Evolutionary conservation across 192 early-diverging fungal species (phyloP).

Genomic region (Gamsiella multidivaricata): DNA sequence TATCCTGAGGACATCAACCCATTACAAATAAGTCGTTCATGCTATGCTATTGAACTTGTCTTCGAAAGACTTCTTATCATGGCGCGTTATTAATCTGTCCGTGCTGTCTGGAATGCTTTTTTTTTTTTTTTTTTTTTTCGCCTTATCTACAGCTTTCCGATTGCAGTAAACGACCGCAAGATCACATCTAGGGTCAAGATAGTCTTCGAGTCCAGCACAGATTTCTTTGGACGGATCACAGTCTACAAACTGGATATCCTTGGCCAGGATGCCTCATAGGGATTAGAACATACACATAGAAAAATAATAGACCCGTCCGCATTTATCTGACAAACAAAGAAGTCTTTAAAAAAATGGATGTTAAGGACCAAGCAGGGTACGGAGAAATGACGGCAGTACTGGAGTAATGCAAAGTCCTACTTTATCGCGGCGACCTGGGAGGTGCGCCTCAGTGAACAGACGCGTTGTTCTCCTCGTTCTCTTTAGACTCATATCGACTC

Average conservation of each 20-base stretch:
- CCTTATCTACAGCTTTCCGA: slow-evolving; percentile 49
- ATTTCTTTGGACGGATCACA: slow-evolving; percentile 88
- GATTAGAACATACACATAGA: not conserved
- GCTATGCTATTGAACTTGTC: not conserved
- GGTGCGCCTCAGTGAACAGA: too few relatives aligned
- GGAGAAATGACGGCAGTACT: too few relatives aligned
- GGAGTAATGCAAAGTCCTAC: too few relatives aligned
- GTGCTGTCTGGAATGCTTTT: not conserved
- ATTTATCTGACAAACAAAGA: too few relatives aligned
- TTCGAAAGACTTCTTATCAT: not conserved
- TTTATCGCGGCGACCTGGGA: too few relatives aligned
- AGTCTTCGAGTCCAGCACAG: slow-evolving; percentile 79
- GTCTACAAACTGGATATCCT: slow-evolving; percentile 79
- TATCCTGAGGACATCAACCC: slow-evolving; percentile 83
- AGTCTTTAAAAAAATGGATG: too few relatives aligned
- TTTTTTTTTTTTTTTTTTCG: slow-evolving; percentile 13
- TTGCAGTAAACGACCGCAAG: slow-evolving; percentile 11
- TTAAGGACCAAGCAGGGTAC: too few relatives aligned
- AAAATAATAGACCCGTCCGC: not conserved
- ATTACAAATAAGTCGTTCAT: slow-evolving; percentile 59
- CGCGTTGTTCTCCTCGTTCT: too few relatives aligned
- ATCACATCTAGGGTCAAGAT: slow-evolving; percentile 59
- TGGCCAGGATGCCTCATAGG: slow-evolving; percentile 53
- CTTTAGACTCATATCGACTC: too few relatives aligned
- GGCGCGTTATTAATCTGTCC: not conserved